phyloP scores from a whole-genome alignment of 192 early-diverging fungal genomes.

The Paraglomus occultum region DNA sequence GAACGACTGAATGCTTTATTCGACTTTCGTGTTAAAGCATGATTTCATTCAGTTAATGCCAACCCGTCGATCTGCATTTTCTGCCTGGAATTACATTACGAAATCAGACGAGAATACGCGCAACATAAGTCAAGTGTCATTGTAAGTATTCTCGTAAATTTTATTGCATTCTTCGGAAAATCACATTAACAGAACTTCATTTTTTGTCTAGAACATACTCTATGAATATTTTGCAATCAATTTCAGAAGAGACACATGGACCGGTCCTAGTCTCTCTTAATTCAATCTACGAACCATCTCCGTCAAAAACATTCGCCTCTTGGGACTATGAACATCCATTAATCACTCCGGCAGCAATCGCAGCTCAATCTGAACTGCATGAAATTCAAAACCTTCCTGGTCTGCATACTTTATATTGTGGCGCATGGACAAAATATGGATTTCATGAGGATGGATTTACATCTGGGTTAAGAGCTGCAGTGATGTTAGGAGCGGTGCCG shows the following conservation, averaged over 20 bases:
- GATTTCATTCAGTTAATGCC: conserved; percentile 50
- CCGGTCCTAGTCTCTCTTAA: conserved; percentile 60
- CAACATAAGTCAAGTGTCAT: conserved; percentile 14
- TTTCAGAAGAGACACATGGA: conserved; percentile 44
- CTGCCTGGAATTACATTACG: conserved; percentile 64
- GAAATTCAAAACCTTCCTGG: conserved; percentile 48
- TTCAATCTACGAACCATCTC: conserved; percentile 50
- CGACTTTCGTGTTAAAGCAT: background rate
- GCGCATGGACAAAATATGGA: conserved; percentile 69
- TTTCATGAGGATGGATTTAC: conserved; percentile 66
- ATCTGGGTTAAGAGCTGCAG: conserved; percentile 54
- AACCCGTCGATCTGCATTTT: conserved; percentile 40
- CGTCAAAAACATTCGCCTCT: conserved; percentile 38
- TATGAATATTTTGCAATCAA: conserved; percentile 62
- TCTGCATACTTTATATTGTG: conserved; percentile 43
- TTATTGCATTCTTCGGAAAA: background rate
- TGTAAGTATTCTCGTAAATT: conserved; percentile 7
- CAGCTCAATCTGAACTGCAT: conserved; percentile 47
- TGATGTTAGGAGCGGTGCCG: conserved; percentile 45
- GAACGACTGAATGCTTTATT: background rate
- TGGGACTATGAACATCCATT: conserved; percentile 55
- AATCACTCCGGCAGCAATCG: conserved; percentile 40
- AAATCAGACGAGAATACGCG: conserved; percentile 24
- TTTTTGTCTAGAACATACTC: conserved; percentile 58
- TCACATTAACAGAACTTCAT: conserved; percentile 8